These are phyloP conservation scores for Paraphoma sp. DNA, from an alignment of 2,329 filamentous ascomycete species.

Conservation along the genomic window DNA sequence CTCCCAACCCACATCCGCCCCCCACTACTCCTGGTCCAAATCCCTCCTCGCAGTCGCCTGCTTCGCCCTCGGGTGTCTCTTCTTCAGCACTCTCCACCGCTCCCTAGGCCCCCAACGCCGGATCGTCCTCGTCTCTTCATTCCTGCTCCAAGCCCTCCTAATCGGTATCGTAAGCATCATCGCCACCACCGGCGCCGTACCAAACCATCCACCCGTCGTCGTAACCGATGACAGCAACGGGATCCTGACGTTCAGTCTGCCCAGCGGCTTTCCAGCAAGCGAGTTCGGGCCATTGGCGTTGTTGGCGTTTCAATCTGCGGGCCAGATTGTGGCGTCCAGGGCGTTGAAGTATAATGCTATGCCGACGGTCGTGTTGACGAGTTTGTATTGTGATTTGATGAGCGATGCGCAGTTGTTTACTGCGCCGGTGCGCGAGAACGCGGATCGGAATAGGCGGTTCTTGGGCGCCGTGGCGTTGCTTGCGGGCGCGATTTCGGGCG, in stretches of 20 bases:
- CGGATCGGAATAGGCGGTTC: constrained; percentile 59
- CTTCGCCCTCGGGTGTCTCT: constrained; percentile 54
- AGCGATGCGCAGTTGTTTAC: constrained; percentile 58
- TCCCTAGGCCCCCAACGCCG: constrained; percentile 60
- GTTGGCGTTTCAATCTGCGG: constrained; percentile 62
- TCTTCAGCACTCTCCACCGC: constrained; percentile 61
- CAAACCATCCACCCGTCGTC: constrained; percentile 10
- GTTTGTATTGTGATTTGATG: constrained; percentile 61
- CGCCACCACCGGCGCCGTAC: constrained; percentile 49
- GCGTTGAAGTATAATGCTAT: constrained; percentile 61
- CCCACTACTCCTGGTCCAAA: constrained; percentile 29
- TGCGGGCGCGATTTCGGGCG: constrained; percentile 56
- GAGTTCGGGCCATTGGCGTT: constrained; percentile 50
- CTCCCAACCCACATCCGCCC: constrained; percentile 57
- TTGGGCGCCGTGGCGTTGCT: constrained; percentile 56
- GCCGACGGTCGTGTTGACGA: constrained; percentile 63
- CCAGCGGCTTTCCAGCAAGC: constrained; percentile 39
- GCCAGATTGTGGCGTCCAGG: constrained; percentile 60
- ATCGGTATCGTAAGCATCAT: constrained; percentile 62
- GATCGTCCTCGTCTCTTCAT: constrained; percentile 58
- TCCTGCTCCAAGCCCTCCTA: constrained; percentile 57
- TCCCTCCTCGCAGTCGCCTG: constrained; percentile 53
- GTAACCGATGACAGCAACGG: constrained; percentile 51
- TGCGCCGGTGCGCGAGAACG: constrained; percentile 50
- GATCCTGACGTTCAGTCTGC: constrained; percentile 39